phyloP scores from a whole-genome alignment of 257 asterid species.

The Solanum tarapatanum region DNA sequence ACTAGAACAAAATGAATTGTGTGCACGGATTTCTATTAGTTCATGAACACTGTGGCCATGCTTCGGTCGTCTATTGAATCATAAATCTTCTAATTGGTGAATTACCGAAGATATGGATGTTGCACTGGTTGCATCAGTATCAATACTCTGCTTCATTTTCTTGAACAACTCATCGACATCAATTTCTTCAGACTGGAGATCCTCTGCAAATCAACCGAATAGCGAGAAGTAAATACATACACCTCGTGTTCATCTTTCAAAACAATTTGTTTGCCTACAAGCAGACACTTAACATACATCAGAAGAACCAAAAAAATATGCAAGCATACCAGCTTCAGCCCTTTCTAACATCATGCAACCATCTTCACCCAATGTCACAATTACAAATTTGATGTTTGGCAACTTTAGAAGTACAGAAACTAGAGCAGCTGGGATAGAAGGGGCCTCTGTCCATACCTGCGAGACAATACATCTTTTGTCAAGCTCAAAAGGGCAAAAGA shows the following conservation, averaged over 20 bases:
- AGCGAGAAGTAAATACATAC: not conserved
- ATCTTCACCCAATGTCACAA: slow-evolving; percentile 47
- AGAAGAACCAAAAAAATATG: not conserved
- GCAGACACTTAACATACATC: not conserved
- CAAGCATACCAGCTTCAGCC: slow-evolving; percentile 22
- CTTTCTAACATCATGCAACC: slow-evolving; percentile 54
- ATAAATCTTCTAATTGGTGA: not conserved
- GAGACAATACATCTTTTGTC: not conserved
- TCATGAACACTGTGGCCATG: not conserved
- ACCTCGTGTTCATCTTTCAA: not conserved
- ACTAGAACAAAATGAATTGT: not conserved
- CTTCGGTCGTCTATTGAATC: not conserved
- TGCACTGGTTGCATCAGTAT: slow-evolving; percentile 28
- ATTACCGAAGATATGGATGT: slow-evolving; percentile 67
- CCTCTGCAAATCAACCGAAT: slow-evolving; percentile 26
- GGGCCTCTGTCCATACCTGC: slow-evolving; percentile 54
- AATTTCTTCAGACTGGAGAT: slow-evolving; percentile 39
- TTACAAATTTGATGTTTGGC: slow-evolving; percentile 45
- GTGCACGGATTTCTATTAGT: not conserved
- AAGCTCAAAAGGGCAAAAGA: not conserved
- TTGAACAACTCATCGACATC: slow-evolving; percentile 53
- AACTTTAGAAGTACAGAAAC: slow-evolving; percentile 62
- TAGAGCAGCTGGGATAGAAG: slow-evolving; percentile 68
- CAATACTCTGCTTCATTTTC: slow-evolving; percentile 48
- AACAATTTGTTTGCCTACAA: not conserved